A percentile compares a stretch with the other conserved stretches of the same genome.
Evolutionary conservation across 768 basidiomycete genomes (phyloP).

Genomic region (Serpula lacrymans): DNA sequence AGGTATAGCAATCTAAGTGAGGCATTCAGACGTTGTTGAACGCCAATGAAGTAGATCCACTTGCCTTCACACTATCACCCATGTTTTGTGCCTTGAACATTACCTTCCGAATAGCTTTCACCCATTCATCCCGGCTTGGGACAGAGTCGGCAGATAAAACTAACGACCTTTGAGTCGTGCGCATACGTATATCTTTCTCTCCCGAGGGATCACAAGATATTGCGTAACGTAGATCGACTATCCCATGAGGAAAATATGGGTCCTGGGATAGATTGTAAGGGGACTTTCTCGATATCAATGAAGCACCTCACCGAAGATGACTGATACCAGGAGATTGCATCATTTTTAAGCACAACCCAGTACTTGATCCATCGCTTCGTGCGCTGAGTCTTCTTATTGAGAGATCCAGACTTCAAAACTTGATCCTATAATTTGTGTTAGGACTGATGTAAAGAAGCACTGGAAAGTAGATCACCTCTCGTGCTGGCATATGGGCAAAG

Average conservation of each 20-base stretch:
- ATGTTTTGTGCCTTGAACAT: conserved; percentile 96
- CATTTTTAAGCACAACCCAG: conserved; percentile 97
- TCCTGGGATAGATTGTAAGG: conserved; percentile 49
- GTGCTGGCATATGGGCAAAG: conserved; percentile 89
- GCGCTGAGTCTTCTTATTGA: conserved; percentile 83
- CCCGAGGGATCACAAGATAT: conserved; percentile 80
- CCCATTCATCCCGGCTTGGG: conserved; percentile 90
- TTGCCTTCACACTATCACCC: conserved; percentile 92
- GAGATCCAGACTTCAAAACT: conserved; percentile 86
- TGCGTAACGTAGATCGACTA: conserved; percentile 92
- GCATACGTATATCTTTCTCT: conserved; percentile 77
- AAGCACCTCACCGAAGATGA: conserved; percentile 69
- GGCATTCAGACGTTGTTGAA: not conserved
- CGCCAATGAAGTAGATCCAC: conserved; percentile 5
- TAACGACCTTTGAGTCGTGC: conserved; percentile 78
- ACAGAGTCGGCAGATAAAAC: conserved; percentile 73
- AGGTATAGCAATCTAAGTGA: conserved; percentile 81
- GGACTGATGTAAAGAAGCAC: not conserved
- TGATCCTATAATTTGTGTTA: conserved; percentile 58
- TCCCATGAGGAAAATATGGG: conserved; percentile 96
- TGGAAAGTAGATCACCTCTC: conserved; percentile 57
- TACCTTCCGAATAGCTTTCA: conserved; percentile 89
- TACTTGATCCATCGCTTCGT: conserved; percentile 93
- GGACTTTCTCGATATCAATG: conserved; percentile 5
- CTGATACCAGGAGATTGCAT: conserved; percentile 95